Conservation (phyloP, 371 early-diverging fungal genomes). For the Actinomucor elegans region DNA sequence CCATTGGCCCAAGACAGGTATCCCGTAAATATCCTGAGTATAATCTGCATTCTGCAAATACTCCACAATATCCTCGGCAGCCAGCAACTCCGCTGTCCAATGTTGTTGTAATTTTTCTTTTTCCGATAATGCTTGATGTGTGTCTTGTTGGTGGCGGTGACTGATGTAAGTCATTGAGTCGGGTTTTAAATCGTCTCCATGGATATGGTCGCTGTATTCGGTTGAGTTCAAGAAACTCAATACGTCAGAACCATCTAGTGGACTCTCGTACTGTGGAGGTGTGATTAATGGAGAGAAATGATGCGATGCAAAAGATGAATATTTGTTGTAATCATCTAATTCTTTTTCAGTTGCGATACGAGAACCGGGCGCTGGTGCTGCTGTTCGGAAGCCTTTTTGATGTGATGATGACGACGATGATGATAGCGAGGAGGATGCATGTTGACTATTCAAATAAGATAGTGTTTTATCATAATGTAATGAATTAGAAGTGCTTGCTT, state of each 20-base stretch:
- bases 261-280: not conserved
- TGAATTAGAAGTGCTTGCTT: constrained; percentile 3
- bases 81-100: constrained; percentile 16
- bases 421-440: not conserved
- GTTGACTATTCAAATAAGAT: constrained; percentile 3
- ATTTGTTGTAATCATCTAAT: not conserved
- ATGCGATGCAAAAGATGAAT: too few species aligned
- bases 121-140: constrained; percentile 33
- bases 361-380: not conserved
- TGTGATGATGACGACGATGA: not conserved
- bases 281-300: too few species aligned
- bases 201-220: constrained; percentile 30
- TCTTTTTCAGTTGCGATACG: too few species aligned
- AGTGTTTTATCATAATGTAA: constrained; percentile 16
- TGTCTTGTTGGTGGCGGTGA: constrained; percentile 37
- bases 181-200: constrained; percentile 33
- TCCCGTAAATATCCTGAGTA: constrained; percentile 41
- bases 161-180: constrained; percentile 24
- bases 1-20: constrained; percentile 28
- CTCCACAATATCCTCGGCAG: constrained; percentile 38
- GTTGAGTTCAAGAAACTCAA: constrained; percentile 27
- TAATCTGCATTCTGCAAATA: constrained; percentile 34
- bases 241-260: constrained; percentile 34
- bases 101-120: constrained; percentile 9
- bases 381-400: not conserved